These are phyloP conservation scores for Pichia sp. DNA, from an alignment of 1,139 yeast genomes.

Conservation along the genomic window DNA sequence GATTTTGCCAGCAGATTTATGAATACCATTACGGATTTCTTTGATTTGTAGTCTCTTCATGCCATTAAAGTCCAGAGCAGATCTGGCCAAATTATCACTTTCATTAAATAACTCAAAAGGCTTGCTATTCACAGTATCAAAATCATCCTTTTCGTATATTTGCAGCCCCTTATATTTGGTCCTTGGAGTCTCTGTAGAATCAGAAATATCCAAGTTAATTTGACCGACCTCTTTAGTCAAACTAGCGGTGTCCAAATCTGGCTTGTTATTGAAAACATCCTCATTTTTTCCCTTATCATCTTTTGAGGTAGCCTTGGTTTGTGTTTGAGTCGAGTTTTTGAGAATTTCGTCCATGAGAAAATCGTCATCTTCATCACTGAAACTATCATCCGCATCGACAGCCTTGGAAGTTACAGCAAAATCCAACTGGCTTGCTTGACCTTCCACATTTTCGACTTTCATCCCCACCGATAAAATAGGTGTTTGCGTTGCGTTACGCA, in stretches of 20 bases:
- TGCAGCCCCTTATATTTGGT: constrained; percentile 7
- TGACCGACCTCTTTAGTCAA: no score
- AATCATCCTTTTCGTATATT: neutral
- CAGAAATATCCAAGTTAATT: no score
- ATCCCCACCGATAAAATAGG: no score
- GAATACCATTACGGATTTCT: constrained; percentile 30
- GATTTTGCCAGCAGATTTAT: constrained; percentile 25
- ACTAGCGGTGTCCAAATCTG: neutral
- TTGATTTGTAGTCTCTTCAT: constrained; percentile 43
- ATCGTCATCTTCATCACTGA: constrained; percentile 24
- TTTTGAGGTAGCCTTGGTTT: no score
- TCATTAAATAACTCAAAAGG: constrained; percentile 12
- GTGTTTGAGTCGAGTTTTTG: constrained; percentile 2
- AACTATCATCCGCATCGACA: constrained; percentile 13
- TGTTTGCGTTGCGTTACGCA: constrained; percentile 14
- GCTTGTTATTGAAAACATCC: neutral
- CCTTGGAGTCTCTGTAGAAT: no score
- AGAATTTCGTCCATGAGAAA: constrained; percentile 15
- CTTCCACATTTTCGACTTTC: no score
- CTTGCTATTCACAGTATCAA: no score
- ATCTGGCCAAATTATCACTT: constrained; percentile 29
- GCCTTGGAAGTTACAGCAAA: no score
- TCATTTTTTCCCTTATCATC: neutral
- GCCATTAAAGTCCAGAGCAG: constrained; percentile 38
- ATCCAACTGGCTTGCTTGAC: neutral